Conservation (phyloP, 2,329 filamentous ascomycete species). For the Trematosphaeria pertusa region DNA sequence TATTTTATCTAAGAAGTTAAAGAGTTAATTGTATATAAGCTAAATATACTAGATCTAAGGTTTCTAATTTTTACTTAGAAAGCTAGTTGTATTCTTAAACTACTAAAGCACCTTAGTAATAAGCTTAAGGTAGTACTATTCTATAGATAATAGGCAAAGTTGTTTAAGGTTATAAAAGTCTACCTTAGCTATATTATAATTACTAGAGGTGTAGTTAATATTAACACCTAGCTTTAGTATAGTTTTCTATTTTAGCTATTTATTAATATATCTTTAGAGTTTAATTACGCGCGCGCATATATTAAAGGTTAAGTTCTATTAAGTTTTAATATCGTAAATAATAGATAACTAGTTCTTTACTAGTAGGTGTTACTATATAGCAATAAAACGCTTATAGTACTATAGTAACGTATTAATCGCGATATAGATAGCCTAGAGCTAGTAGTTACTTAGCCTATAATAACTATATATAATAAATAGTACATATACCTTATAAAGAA, state of each 20-base stretch:
- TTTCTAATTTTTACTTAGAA: slow-evolving; percentile 8
- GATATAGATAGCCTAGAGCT: slow-evolving; percentile 3
- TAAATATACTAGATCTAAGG: slow-evolving; percentile 8
- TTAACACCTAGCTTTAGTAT: not conserved
- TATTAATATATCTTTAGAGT: not conserved
- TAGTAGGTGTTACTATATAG: not conserved
- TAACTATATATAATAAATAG: slow-evolving; percentile 1
- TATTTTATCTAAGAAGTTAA: slow-evolving; percentile 8
- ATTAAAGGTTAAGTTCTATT: slow-evolving; percentile 17
- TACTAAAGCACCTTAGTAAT: slow-evolving; percentile 1
- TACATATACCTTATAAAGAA: not conserved
- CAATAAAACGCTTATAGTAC: slow-evolving; percentile 2
- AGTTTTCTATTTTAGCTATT: slow-evolving; percentile 7
- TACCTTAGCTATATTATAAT: slow-evolving; percentile 1
- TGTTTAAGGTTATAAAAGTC: slow-evolving; percentile 1
- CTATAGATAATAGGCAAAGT: slow-evolving; percentile 2
- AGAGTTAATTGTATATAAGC: slow-evolving; percentile 11
- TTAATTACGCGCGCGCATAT: slow-evolving; percentile 6
- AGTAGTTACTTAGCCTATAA: not conserved
- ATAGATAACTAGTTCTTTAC: slow-evolving; percentile 4
- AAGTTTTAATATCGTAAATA: too few relatives aligned
- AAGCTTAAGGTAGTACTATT: slow-evolving; percentile 6
- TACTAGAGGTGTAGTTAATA: not conserved
- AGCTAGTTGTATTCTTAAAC: slow-evolving; percentile 5
- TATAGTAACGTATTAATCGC: slow-evolving; percentile 1